Evolutionary conservation across 2,329 filamentous ascomycete genomes (phyloP).

Genomic region (Juglanconis juglandina): DNA sequence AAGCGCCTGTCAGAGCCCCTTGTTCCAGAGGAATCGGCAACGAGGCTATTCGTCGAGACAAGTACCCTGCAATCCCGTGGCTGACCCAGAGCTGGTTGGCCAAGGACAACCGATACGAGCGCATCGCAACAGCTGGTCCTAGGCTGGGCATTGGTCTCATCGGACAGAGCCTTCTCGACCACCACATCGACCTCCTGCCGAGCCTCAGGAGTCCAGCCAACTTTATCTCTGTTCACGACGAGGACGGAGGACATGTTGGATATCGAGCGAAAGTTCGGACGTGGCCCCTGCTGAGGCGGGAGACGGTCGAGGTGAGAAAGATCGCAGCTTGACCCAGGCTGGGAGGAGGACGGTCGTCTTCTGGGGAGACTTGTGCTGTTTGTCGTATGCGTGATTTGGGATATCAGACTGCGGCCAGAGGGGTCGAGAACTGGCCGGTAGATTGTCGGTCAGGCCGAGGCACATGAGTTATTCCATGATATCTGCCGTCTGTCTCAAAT

Average conservation of each 20-base stretch:
- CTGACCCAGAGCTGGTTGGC: conserved; percentile 22
- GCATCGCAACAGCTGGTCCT: conserved; percentile 26
- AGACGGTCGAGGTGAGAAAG: conserved; percentile 20
- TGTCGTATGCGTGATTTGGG: neutral
- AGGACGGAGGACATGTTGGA: conserved; percentile 20
- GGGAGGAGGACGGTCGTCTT: neutral
- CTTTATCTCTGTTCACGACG: conserved; percentile 26
- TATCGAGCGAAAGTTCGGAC: conserved; percentile 29
- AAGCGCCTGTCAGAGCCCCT: too few relatives aligned
- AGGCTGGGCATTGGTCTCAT: conserved; percentile 25
- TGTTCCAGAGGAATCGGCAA: neutral
- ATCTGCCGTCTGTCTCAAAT: neutral
- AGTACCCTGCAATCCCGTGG: conserved; percentile 20
- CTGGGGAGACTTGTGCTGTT: neutral
- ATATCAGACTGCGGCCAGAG: neutral
- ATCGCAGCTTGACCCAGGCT: conserved; percentile 20
- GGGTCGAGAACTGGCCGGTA: neutral
- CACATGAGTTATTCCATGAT: neutral
- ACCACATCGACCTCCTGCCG: conserved; percentile 28
- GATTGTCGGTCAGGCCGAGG: neutral
- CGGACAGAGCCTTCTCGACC: conserved; percentile 26
- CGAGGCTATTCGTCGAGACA: conserved; percentile 2
- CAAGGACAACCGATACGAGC: conserved; percentile 26
- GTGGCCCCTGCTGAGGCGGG: conserved; percentile 29
- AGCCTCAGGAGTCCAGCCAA: conserved; percentile 24